A percentile compares a stretch with the other conserved stretches of the same genome.
These are phyloP conservation scores for Trichosanthes cucumerina DNA, from an alignment of 306 rosid species.

Conservation along the genomic window DNA sequence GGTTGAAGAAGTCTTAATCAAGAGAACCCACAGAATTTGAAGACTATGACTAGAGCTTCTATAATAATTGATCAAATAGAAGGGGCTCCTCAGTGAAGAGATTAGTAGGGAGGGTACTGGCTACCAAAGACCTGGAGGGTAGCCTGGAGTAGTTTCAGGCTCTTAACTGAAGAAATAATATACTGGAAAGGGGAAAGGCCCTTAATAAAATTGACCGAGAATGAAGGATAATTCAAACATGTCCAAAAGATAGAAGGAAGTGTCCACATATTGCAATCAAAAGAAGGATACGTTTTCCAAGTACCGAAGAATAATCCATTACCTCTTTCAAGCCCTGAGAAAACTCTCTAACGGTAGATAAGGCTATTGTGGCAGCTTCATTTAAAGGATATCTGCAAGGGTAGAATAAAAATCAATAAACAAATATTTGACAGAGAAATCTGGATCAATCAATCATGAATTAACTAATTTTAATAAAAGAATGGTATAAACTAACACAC, in stretches of 20 bases:
- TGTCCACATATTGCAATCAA: neutral
- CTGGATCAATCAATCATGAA: neutral
- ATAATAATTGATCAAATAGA: neutral
- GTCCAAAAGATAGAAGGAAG: neutral
- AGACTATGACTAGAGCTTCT: neutral
- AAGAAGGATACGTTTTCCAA: neutral
- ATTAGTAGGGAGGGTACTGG: neutral
- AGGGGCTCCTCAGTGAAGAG: neutral
- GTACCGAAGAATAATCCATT: neutral
- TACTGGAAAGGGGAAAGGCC: neutral
- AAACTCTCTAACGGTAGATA: conserved; percentile 54
- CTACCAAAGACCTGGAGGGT: neutral
- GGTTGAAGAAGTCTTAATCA: neutral
- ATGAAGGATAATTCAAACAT: neutral
- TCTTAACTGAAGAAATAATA: neutral
- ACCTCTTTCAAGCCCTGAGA: conserved; percentile 68
- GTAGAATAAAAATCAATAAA: neutral
- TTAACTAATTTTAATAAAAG: neutral
- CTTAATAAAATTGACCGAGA: neutral
- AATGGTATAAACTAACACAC: neutral
- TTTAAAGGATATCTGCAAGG: conserved; percentile 60
- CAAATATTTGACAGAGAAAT: neutral
- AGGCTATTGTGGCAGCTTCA: conserved; percentile 63
- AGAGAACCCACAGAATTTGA: neutral
- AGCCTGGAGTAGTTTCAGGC: neutral